Evolutionary conservation across 2,329 filamentous ascomycete species (phyloP), one percentile per base, ranked within the genome.

Genomic region (Aspergillus proliferans): DNA sequence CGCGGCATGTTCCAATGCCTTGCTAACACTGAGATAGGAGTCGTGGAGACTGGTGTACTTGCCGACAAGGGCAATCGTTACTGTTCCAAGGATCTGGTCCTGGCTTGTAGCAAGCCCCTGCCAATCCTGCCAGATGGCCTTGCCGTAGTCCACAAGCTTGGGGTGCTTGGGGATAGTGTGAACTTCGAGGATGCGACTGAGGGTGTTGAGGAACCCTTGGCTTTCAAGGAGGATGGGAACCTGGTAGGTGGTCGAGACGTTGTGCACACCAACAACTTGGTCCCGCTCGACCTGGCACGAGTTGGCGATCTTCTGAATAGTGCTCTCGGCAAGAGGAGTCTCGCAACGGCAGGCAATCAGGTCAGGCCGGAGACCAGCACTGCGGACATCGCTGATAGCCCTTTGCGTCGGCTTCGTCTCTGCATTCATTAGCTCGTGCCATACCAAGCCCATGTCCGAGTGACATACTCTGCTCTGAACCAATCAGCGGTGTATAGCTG

Each of bases 321-420:
- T 92, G 7, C 75, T 73, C 34, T 83, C 76, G 43, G 88, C 85
- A 6, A 97, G 81, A 10, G 85, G 80, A 46, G 79, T 78, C 62
- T 92, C 86, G 68, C 92, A 97, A 47, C 93, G 88, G 67, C 93
- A 97, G 12, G 92, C 93, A 72, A 97, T 93, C 86, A 93, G 65
- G 59, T 87, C 84, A 2, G 85, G 85, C 51, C 77, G 81, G 47
- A 88, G 71, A 64, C 90, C 90, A 54, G 87, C 86, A 64, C 87
- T 91, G 54, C 92, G 85, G 53, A 91, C 84, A 60, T 87, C 83
- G 64, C 85, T 85, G 61, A 97, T 89, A 22, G 92, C 88, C 61
- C 88, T 83, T 69, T 98, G 93, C 0, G 93, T 98, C 0, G 93
- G 93, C 75, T 97, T 97, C 8, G 91, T 97, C 81, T 97, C 38